A percentile compares a stretch with the other conserved stretches of the same genome.
Evolutionary conservation across 495 filamentous ascomycete species (phyloP).

Genomic region (Penicillium crystallinum): DNA sequence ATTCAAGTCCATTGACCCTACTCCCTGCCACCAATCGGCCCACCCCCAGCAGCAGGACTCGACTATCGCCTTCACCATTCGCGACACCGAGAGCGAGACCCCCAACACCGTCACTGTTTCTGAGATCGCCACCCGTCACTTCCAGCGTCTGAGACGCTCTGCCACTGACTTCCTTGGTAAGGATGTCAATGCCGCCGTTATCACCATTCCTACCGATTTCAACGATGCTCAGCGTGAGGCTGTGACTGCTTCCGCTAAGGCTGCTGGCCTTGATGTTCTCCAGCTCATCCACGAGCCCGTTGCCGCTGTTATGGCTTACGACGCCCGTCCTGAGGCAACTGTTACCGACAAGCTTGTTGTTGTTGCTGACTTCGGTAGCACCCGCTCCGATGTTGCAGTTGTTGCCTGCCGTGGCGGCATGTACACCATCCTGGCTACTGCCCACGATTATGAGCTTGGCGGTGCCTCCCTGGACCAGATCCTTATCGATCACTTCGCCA

Average conservation of each 20-base stretch:
- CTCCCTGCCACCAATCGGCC: constrained; percentile 85
- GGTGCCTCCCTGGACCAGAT: constrained; percentile 81
- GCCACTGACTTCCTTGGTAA: constrained; percentile 90
- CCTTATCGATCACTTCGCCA: constrained; percentile 91
- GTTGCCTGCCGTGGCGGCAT: constrained; percentile 88
- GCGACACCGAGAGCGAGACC: constrained; percentile 65
- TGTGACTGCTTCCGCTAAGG: constrained; percentile 68
- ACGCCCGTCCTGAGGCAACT: constrained; percentile 72
- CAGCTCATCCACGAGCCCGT: constrained; percentile 94
- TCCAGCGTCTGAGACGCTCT: constrained; percentile 73
- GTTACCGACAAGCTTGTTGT: constrained; percentile 81
- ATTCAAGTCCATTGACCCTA: constrained; percentile 94
- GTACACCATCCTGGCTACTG: constrained; percentile 91
- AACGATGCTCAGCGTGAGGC: constrained; percentile 77
- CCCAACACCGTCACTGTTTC: constrained; percentile 70
- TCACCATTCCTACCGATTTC: constrained; percentile 93
- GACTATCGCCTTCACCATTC: constrained; percentile 75
- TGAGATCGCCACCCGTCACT: constrained; percentile 82
- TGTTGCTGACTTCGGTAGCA: constrained; percentile 90
- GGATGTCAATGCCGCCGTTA: constrained; percentile 84
- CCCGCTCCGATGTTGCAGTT: constrained; percentile 85
- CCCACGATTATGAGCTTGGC: constrained; percentile 88
- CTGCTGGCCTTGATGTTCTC: constrained; percentile 80
- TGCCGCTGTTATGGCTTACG: constrained; percentile 85
- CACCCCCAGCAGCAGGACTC: constrained; percentile 75